Evolutionary conservation across 2,329 filamentous ascomycete species (phyloP).

Genomic region (Sporothrix humicola): DNA sequence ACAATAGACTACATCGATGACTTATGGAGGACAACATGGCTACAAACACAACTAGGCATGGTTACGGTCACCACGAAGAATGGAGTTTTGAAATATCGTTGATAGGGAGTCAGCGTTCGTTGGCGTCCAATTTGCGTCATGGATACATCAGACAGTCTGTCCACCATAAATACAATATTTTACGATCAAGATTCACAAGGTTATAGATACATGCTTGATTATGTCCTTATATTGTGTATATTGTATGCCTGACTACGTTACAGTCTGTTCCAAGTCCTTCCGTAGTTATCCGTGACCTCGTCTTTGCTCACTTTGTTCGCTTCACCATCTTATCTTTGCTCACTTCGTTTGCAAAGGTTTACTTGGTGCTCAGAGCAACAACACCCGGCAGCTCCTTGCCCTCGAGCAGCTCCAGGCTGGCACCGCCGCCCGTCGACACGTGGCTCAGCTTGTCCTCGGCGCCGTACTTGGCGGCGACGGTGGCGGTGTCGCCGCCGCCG

Average conservation of each 20-base stretch:
- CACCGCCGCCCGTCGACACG: constrained; percentile 95
- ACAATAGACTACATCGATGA: too few species aligned
- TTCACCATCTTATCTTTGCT: too few species aligned
- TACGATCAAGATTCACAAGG: too few species aligned
- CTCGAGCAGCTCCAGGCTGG: constrained; percentile 93
- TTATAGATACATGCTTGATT: too few species aligned
- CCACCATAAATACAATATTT: not conserved
- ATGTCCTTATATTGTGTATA: not conserved
- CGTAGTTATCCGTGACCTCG: not conserved
- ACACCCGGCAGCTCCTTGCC: constrained; percentile 98
- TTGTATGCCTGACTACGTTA: not conserved
- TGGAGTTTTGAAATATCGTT: too few species aligned
- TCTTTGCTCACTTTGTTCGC: not conserved
- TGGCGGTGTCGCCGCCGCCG: constrained; percentile 96
- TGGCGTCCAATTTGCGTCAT: too few species aligned
- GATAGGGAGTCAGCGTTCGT: too few species aligned
- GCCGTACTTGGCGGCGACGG: constrained; percentile 94
- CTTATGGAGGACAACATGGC: too few species aligned
- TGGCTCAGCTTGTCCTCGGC: constrained; percentile 98
- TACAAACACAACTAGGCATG: too few species aligned
- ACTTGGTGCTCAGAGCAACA: constrained; percentile 81
- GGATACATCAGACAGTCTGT: too few species aligned
- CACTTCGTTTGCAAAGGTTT: constrained; percentile 43
- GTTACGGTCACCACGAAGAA: too few species aligned
- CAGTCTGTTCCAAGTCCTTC: constrained; percentile 4